Conservation (phyloP, 202 grass and related monocot species). For the Sporobolus alterniflorus region DNA sequence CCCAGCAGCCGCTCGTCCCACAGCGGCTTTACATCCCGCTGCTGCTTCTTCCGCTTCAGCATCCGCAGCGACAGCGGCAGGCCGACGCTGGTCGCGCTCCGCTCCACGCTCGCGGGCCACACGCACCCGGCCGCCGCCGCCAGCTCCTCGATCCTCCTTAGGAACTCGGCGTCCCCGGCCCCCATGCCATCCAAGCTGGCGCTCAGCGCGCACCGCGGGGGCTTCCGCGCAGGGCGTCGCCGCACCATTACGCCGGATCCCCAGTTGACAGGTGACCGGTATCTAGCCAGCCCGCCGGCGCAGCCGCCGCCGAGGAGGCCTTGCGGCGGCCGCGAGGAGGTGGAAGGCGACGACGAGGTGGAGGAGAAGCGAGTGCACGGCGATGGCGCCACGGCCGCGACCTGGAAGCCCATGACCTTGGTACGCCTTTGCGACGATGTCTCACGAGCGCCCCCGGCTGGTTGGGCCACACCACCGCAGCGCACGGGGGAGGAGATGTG, state of each 20-base stretch:
- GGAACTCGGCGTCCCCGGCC: constrained; percentile 62
- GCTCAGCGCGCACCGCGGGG: constrained; percentile 41
- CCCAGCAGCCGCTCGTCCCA: constrained; percentile 56
- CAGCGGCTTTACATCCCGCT: constrained; percentile 9
- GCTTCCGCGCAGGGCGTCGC: background rate
- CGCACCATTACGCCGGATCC: background rate
- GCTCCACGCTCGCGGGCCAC: constrained; percentile 60
- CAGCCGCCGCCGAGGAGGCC: constrained; percentile 34
- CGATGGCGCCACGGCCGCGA: constrained; percentile 44
- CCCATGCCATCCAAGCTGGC: constrained; percentile 58
- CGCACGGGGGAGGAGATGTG: constrained; percentile 22
- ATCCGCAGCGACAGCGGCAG: constrained; percentile 87
- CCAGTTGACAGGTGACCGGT: constrained; percentile 30
- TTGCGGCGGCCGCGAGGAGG: constrained; percentile 42
- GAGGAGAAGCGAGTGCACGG: constrained; percentile 32
- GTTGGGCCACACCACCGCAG: constrained; percentile 14
- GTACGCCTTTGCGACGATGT: background rate
- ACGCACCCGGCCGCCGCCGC: constrained; percentile 42
- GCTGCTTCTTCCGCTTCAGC: constrained; percentile 75
- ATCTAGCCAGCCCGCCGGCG: constrained; percentile 35
- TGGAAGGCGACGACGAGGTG: constrained; percentile 30
- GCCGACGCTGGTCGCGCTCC: constrained; percentile 48
- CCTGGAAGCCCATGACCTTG: constrained; percentile 49
- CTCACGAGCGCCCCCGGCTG: background rate
- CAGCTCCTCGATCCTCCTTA: constrained; percentile 69